Base-by-base conservation (phyloP, 2,329 filamentous ascomycete genomes). In the Alternaria rosae region DNA sequence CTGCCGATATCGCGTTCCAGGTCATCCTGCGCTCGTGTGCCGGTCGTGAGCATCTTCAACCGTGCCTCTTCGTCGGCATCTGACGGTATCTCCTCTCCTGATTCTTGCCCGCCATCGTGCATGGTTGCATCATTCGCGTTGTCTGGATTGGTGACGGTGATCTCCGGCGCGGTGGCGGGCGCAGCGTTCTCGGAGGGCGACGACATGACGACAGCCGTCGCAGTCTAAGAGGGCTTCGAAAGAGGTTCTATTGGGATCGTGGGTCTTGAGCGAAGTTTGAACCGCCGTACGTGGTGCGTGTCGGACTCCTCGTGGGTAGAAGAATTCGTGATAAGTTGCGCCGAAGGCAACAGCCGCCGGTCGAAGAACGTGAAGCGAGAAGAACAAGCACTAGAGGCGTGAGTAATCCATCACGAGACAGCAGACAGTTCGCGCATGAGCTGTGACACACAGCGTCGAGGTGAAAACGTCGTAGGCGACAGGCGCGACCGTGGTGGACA, bases 1-100 rank as follows among this genome's bases (percentile, higher is more conserved):
- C 85, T 84, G 26, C 87, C 86, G 66, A 98, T 96, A 73, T 97
- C 93, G 64, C 93, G 87, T 79, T 97, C 94, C 20, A 98, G 82
- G 61, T 97, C 94, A 81, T 94, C 90, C 78, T 98, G 94, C 72
- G 97, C 89, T 59, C 92, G 89, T n/a, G 77, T 70, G 21, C 76
- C 75, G 15, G 74, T 77, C n/a, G 76, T 78, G 43, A 79, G 71
- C 30, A 72, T 72, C 54, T 76, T 75, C 12, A 84, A 70, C 15
- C 80, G 76, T 9, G 80, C 77, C 45, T 79, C 79, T 61, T 83
- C 82, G 53, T 81, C 79, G 13, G 74, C 75, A 59, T 79, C 73
- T 21, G 74, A 72, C 12, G 72, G 67, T 12, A 76, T 26, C 13
- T 70, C 70, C 25, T 72, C 67, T 38, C 54, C 69, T 28, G 55